Conservation (phyloP, 1,284 basidiomycete genomes). For the Heterobasidion parviporum region DNA sequence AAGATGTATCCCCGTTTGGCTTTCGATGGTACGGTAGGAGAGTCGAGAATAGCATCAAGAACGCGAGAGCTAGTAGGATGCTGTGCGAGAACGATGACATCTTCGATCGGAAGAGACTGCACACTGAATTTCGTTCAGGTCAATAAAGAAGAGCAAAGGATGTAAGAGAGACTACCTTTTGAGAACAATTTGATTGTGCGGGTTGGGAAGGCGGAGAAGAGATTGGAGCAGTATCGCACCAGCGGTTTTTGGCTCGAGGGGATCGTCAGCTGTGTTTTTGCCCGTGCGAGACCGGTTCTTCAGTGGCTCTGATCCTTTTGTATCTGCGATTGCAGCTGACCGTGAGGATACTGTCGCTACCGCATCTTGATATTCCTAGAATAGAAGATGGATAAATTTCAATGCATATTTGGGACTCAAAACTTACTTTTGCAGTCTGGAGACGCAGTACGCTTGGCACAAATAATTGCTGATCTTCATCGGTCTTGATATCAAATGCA, state of each 20-base stretch:
- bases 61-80: constrained; percentile 74
- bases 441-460: constrained; percentile 63
- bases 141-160: not conserved
- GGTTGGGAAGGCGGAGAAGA: constrained; percentile 58
- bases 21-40: constrained; percentile 57
- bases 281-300: constrained; percentile 13
- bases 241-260: constrained; percentile 66
- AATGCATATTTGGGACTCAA: not conserved
- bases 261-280: constrained; percentile 17
- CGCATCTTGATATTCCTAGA: constrained; percentile 29
- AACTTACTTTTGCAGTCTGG: constrained; percentile 32
- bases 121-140: constrained; percentile 34
- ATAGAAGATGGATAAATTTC: not conserved
- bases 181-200: constrained; percentile 58
- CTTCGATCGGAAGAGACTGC: constrained; percentile 45
- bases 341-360: constrained; percentile 10
- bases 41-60: constrained; percentile 71
- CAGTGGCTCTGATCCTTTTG: constrained; percentile 11
- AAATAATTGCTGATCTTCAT: constrained; percentile 37
- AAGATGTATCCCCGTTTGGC: constrained; percentile 66
- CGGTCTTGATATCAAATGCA: constrained; percentile 37
- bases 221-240: constrained; percentile 83
- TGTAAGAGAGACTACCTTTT: constrained; percentile 42
- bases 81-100: constrained; percentile 61
- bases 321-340: constrained; percentile 9